Evolutionary conservation across 306 rosid species (phyloP).

Genomic region (Castanospermum australe): DNA sequence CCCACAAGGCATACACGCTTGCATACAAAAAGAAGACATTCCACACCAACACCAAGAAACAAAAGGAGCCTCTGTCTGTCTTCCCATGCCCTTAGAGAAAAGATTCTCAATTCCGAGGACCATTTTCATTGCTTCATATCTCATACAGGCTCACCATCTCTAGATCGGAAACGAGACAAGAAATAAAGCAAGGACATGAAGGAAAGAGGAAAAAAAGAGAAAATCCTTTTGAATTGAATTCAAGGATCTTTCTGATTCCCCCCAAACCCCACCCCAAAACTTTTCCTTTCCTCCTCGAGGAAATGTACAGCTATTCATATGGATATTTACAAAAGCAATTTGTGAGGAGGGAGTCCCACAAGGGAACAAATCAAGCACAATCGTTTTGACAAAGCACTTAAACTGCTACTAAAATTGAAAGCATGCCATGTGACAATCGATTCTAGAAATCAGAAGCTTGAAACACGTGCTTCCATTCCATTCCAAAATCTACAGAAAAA

Average conservation of each 20-base stretch:
- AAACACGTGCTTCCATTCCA: background rate
- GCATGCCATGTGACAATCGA: conserved; percentile 17
- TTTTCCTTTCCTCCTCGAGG: background rate
- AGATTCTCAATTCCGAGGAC: conserved; percentile 41
- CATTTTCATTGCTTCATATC: conserved; percentile 29
- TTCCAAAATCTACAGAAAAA: conserved; percentile 64
- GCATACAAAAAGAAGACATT: background rate
- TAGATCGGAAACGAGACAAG: background rate
- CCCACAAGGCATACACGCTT: background rate
- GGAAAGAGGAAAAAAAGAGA: background rate
- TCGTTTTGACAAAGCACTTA: background rate
- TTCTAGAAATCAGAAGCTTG: background rate
- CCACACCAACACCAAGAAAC: conserved; percentile 25
- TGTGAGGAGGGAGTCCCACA: background rate
- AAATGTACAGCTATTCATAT: background rate
- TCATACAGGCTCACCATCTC: conserved; percentile 28
- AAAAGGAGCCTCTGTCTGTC: conserved; percentile 17
- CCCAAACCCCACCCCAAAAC: background rate
- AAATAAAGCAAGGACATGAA: background rate
- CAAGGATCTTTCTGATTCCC: background rate
- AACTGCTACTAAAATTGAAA: background rate
- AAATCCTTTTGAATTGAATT: background rate
- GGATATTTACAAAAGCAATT: conserved; percentile 17
- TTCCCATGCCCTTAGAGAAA: conserved; percentile 20
- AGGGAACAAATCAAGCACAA: background rate